Conservation (phyloP, 2,329 filamentous ascomycete species). For the Ceratocystis smalleyi region DNA sequence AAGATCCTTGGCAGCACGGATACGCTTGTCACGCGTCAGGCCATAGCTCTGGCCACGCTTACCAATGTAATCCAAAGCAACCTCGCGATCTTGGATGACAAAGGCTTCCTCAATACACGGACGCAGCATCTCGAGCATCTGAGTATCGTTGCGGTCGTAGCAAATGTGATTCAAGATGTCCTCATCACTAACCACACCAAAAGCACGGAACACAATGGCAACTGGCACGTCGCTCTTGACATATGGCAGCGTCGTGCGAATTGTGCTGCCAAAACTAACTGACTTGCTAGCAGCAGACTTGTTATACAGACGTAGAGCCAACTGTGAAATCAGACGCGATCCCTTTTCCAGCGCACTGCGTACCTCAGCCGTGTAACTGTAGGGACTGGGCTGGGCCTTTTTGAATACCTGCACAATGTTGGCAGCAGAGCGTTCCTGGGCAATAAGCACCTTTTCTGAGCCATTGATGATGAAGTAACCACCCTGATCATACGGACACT, state of each 20-base stretch:
- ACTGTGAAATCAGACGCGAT: conserved; percentile 80
- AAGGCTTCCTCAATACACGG: conserved; percentile 96
- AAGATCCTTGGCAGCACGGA: conserved; percentile 83
- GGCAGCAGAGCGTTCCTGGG: conserved; percentile 89
- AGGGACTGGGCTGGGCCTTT: conserved; percentile 83
- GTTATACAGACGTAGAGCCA: conserved; percentile 77
- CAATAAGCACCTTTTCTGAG: conserved; percentile 94
- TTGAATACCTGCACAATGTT: conserved; percentile 99
- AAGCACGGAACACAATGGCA: conserved; percentile 84
- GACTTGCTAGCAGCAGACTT: conserved; percentile 62
- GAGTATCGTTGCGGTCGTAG: conserved; percentile 84
- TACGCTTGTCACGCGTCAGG: conserved; percentile 69
- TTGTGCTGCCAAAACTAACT: conserved; percentile 69
- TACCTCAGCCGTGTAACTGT: conserved; percentile 88
- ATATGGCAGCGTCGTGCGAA: conserved; percentile 82
- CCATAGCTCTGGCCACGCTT: conserved; percentile 63
- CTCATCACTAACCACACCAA: conserved; percentile 92
- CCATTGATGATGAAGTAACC: conserved; percentile 99
- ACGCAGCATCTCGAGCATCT: conserved; percentile 95
- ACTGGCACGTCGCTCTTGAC: conserved; percentile 89
- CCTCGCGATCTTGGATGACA: conserved; percentile 86
- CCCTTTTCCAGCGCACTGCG: conserved; percentile 93
- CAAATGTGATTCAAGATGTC: conserved; percentile 97
- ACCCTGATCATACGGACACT: conserved; percentile 95
- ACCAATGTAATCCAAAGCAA: conserved; percentile 87